Conservation (phyloP, 2,329 filamentous ascomycete species). For the Cordyceps fumosorosea region DNA sequence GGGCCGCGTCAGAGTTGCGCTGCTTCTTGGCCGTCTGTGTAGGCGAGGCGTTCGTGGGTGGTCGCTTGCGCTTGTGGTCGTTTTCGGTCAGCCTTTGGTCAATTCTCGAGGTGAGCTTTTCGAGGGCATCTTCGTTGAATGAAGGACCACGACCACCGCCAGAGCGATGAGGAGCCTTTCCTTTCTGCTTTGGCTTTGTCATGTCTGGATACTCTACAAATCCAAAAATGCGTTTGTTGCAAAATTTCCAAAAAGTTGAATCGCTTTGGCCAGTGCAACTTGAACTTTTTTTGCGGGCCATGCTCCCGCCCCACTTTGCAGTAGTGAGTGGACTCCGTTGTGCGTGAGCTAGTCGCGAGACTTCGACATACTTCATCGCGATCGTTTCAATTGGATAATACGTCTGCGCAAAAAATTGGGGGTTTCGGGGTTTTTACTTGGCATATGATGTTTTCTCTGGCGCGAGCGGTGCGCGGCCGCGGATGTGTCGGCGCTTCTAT, state of each 20-base stretch:
- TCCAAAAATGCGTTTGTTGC: not conserved
- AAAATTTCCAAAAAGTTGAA: slow-evolving; percentile 9
- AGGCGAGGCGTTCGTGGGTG: slow-evolving; percentile 27
- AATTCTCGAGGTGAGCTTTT: slow-evolving; percentile 49
- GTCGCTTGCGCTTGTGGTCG: slow-evolving; percentile 40
- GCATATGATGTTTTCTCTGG: slow-evolving; percentile 9
- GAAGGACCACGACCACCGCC: slow-evolving; percentile 15
- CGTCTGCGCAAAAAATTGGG: not conserved
- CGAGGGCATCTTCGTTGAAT: slow-evolving; percentile 46
- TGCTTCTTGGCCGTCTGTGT: slow-evolving; percentile 33
- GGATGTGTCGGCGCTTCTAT: not conserved
- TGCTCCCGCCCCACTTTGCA: not conserved
- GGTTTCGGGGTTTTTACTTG: not conserved
- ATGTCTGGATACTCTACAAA: not conserved
- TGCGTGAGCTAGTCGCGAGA: slow-evolving; percentile 4
- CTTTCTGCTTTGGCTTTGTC: slow-evolving; percentile 32
- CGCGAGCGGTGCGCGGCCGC: not conserved
- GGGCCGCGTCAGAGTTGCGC: slow-evolving; percentile 24
- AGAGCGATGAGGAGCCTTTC: slow-evolving; percentile 23
- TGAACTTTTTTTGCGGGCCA: slow-evolving; percentile 15
- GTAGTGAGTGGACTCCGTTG: not conserved
- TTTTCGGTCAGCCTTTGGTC: slow-evolving; percentile 41
- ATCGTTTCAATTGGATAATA: not conserved
- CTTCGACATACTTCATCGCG: not conserved
- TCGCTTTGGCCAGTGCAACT: slow-evolving; percentile 2